Evolutionary conservation across 1,284 basidiomycete genomes (phyloP).

Genomic region (Pseudomicrostroma phylloplanum): DNA sequence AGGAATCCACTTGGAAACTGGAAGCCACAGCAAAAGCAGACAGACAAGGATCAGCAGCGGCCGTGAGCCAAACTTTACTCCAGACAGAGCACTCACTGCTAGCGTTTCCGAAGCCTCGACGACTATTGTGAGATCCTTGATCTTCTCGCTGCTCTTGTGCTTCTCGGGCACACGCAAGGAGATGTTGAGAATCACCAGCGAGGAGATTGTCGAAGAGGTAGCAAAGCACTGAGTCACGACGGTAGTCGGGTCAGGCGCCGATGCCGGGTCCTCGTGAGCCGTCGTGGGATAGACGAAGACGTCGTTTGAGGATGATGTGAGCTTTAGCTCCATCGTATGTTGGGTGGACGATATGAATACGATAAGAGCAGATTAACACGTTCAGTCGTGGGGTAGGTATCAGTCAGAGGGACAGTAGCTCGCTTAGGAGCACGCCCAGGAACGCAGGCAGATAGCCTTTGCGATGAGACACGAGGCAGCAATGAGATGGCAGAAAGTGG

Average conservation of each 20-base stretch:
- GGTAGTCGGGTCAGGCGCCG: not conserved
- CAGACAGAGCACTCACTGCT: not conserved
- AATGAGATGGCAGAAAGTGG: no score
- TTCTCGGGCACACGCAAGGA: not conserved
- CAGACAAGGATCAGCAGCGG: no score
- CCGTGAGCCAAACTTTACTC: no score
- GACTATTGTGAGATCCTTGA: not conserved
- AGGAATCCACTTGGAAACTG: not conserved
- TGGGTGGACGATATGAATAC: no score
- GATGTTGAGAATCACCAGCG: not conserved
- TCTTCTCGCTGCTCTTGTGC: constrained; percentile 2
- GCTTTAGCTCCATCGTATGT: not conserved
- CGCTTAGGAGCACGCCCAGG: no score
- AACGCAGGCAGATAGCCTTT: no score
- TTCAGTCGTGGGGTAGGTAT: no score
- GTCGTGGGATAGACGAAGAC: not conserved
- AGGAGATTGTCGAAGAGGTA: not conserved
- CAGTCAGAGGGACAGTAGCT: no score
- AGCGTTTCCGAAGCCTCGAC: not conserved
- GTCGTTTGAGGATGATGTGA: not conserved
- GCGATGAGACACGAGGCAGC: no score
- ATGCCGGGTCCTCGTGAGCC: not conserved
- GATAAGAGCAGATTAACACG: no score
- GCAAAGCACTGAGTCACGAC: not conserved
- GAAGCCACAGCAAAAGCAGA: not conserved